Conservation (phyloP, 352 stramenopile genomes). For the Globisporangium megalacanthum region DNA sequence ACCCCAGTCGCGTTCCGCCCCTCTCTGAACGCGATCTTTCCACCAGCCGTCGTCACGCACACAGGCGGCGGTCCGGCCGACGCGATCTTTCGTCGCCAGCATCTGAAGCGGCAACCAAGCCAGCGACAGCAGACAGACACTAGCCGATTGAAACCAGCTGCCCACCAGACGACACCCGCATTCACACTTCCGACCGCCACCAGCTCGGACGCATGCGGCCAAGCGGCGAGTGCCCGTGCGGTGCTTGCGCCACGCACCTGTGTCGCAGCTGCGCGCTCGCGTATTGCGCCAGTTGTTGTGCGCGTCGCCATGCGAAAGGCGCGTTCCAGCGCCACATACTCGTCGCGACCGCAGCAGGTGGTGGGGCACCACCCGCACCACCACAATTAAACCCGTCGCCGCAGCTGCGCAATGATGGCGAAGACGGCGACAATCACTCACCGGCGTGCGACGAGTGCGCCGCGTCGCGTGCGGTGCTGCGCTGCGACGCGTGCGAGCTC, state of each 20-base stretch:
- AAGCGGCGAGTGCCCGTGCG: conserved; percentile 20
- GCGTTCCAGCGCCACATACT: conserved; percentile 29
- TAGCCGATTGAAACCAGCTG: too few species aligned
- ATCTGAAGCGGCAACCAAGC: background rate
- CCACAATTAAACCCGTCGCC: too few species aligned
- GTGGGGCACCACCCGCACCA: background rate
- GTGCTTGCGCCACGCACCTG: conserved; percentile 9
- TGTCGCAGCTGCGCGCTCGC: conserved; percentile 28
- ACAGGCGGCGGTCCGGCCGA: background rate
- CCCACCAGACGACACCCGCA: background rate
- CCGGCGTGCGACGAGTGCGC: conserved; percentile 45
- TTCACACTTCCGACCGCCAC: background rate
- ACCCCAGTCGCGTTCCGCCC: too few species aligned
- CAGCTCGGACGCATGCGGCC: background rate
- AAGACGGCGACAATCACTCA: background rate
- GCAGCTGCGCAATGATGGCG: too few species aligned
- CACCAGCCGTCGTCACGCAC: conserved; percentile 1
- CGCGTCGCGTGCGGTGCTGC: conserved; percentile 17
- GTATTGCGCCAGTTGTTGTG: conserved; percentile 28
- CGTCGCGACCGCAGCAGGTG: conserved; percentile 4
- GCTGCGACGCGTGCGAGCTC: conserved; percentile 44
- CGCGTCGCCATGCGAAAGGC: conserved; percentile 26
- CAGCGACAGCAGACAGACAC: too few species aligned
- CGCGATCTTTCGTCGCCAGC: conserved; percentile 1
- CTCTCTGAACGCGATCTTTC: background rate